Conservation (phyloP, 2,329 filamentous ascomycete species). For the Colletotrichum limetticola region DNA sequence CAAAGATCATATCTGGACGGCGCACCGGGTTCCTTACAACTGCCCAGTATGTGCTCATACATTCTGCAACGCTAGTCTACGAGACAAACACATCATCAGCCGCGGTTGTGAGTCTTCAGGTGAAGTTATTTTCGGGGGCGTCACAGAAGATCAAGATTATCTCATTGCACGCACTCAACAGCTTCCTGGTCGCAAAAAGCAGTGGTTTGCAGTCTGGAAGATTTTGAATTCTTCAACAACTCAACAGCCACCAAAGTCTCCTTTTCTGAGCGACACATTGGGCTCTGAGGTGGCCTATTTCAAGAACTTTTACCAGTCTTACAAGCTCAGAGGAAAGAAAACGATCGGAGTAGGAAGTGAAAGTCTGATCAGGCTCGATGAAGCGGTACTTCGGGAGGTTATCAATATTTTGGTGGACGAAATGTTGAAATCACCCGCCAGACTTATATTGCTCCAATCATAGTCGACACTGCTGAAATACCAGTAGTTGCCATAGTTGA, state of each 20-base stretch:
- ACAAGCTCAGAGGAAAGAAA: too few relatives aligned
- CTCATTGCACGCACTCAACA: conserved; percentile 11
- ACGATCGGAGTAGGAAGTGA: too few relatives aligned
- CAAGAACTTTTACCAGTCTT: too few relatives aligned
- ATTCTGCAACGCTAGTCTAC: not conserved
- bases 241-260: conserved; percentile 29
- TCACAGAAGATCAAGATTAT: conserved; percentile 38
- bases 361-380: too few relatives aligned
- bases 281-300: conserved; percentile 21
- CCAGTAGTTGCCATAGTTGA: too few relatives aligned
- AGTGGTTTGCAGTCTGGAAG: conserved; percentile 43
- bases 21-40: not conserved
- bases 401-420: too few relatives aligned
- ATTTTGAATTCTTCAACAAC: conserved; percentile 37
- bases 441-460: too few relatives aligned
- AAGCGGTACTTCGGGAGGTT: too few relatives aligned
- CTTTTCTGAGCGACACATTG: too few relatives aligned
- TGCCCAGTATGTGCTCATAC: not conserved
- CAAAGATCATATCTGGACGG: not conserved
- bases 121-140: conserved; percentile 33
- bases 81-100: not conserved
- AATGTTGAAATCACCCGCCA: too few relatives aligned
- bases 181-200: conserved; percentile 33
- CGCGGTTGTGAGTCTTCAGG: conserved; percentile 20
- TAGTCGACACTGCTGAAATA: too few relatives aligned